Evolutionary conservation across 2,329 filamentous ascomycete genomes (phyloP).

Genomic region (Cladosporium velox): DNA sequence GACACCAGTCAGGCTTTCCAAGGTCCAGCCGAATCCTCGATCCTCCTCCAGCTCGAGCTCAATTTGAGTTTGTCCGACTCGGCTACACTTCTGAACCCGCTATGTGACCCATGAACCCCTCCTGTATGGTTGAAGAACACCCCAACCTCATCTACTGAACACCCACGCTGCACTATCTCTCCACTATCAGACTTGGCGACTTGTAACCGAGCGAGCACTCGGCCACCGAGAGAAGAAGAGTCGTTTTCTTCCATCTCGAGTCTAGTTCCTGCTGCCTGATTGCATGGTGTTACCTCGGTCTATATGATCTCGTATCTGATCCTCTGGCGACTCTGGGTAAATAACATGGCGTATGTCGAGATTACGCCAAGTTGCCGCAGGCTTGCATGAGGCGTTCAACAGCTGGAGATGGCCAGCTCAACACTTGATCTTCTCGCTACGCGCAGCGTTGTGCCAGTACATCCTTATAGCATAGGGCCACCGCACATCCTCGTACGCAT

Average conservation of each 20-base stretch:
- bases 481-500: neutral
- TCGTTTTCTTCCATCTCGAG: neutral
- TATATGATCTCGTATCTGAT: neutral
- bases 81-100: neutral
- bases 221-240: neutral
- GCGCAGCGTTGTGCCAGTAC: neutral
- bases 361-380: neutral
- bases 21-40: neutral
- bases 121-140: neutral
- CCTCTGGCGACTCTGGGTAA: neutral
- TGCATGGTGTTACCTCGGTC: neutral
- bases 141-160: neutral
- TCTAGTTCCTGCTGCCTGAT: neutral
- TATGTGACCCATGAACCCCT: neutral
- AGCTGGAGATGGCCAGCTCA: neutral
- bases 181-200: neutral
- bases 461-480: neutral
- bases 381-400: neutral
- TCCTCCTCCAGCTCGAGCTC: slow-evolving; percentile 1
- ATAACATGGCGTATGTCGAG: neutral
- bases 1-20: neutral
- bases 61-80: slow-evolving; percentile 7
- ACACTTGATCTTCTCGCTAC: neutral
- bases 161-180: neutral
- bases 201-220: neutral